A percentile compares a stretch with the other conserved stretches of the same genome.
Evolutionary conservation across 73 alveolate species (phyloP).

Genomic region (Stentor coeruleus): DNA sequence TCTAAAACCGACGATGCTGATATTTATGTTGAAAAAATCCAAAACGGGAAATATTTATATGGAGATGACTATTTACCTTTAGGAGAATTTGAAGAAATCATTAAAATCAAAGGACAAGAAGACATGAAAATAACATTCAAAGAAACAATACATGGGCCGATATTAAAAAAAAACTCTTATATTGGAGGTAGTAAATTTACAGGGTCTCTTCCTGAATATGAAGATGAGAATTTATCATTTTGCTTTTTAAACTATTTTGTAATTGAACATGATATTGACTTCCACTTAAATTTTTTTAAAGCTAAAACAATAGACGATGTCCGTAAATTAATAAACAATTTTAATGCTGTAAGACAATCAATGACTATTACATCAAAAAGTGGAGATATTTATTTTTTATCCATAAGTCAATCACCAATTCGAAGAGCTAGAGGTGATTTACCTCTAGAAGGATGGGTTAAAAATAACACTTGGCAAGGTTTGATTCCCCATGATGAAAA

Average conservation of each 20-base stretch:
- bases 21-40: too few relatives aligned
- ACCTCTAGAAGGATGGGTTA: not conserved
- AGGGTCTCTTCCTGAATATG: not conserved
- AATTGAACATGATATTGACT: not conserved
- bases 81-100: too few relatives aligned
- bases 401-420: not conserved
- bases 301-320: not conserved
- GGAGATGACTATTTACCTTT: too few relatives aligned
- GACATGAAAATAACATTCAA: too few relatives aligned
- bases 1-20: too few relatives aligned
- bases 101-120: not conserved
- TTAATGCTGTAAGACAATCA: not conserved
- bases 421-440: not conserved
- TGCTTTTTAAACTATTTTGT: not conserved
- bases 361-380: too few relatives aligned
- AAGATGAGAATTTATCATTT: not conserved
- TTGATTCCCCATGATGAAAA: constrained; percentile 60
- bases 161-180: not conserved
- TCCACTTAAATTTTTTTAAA: not conserved
- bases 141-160: not conserved
- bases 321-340: not conserved
- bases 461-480: constrained; percentile 35
- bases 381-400: not conserved
- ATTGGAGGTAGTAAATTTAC: not conserved
- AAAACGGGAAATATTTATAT: too few relatives aligned